Evolutionary conservation across 192 early-diverging fungal genomes (phyloP).

Genomic region (Helicostylum pulchrum): DNA sequence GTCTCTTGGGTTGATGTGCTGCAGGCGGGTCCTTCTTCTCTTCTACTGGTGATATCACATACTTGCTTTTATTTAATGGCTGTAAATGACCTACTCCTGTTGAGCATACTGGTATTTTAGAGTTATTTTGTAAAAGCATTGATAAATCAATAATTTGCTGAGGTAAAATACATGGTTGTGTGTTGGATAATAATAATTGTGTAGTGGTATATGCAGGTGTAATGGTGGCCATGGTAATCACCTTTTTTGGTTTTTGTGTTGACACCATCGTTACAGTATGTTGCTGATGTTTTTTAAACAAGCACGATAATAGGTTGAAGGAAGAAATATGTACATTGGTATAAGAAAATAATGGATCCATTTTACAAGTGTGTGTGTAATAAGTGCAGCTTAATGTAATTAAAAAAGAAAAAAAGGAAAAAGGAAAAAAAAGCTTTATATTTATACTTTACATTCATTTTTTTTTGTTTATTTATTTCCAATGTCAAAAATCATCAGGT

Average conservation of each 20-base stretch:
- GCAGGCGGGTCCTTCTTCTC: not conserved
- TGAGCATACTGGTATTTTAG: not conserved
- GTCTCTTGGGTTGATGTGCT: not conserved
- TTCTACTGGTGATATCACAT: not conserved
- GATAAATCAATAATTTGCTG: constrained; percentile 15
- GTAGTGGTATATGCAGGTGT: constrained; percentile 12
- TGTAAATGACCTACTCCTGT: not conserved
- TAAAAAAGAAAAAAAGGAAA: too few species aligned
- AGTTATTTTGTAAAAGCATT: too few species aligned
- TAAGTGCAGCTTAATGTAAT: too few species aligned
- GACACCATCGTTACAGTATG: not conserved
- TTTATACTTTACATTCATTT: too few species aligned
- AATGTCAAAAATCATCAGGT: too few species aligned
- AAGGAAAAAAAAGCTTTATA: too few species aligned
- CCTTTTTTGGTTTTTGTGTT: not conserved
- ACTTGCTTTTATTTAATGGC: not conserved
- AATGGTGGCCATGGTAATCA: constrained; percentile 6
- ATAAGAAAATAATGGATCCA: constrained; percentile 11
- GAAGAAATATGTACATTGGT: constrained; percentile 13
- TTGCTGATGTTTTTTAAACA: not conserved
- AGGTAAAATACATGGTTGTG: not conserved
- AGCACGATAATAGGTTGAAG: constrained; percentile 3
- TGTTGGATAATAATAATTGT: not conserved
- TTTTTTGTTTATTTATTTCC: too few species aligned
- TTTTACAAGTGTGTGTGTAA: not conserved